These are phyloP conservation scores for Phaeosphaeriaceae sp. DNA, from an alignment of 2,329 filamentous ascomycete species.

Conservation along the genomic window DNA sequence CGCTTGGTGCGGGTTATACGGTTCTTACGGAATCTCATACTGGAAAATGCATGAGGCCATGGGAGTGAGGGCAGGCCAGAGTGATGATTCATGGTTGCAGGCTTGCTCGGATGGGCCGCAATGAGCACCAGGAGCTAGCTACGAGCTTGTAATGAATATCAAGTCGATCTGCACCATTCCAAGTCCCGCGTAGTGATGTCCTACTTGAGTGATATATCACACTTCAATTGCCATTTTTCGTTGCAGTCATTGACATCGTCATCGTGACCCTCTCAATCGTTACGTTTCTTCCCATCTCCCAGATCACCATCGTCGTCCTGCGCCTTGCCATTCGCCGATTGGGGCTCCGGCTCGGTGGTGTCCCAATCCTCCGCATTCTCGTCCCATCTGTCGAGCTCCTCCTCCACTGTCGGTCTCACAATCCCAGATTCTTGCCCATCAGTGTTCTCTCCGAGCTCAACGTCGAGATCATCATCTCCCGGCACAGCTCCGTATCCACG, in stretches of 20 bases:
- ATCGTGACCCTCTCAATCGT: conserved; percentile 42
- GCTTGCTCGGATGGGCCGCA: conserved; percentile 36
- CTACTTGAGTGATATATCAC: not conserved
- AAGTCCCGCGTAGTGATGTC: conserved; percentile 7
- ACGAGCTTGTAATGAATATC: conserved; percentile 47
- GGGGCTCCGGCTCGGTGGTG: conserved; percentile 57
- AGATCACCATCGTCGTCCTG: conserved; percentile 36
- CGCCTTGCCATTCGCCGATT: conserved; percentile 36
- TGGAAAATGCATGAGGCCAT: conserved; percentile 47
- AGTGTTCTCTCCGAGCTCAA: conserved; percentile 76
- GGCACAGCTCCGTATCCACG: conserved; percentile 77
- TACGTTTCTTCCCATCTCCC: conserved; percentile 52
- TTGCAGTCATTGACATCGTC: conserved; percentile 19
- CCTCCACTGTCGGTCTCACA: conserved; percentile 65
- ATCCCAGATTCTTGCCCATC: conserved; percentile 71
- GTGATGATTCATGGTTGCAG: conserved; percentile 44
- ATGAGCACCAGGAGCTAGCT: conserved; percentile 42
- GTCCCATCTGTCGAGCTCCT: conserved; percentile 93
- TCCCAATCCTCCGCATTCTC: conserved; percentile 80
- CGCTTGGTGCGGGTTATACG: conserved; percentile 46
- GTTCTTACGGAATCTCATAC: conserved; percentile 45
- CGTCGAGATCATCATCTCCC: conserved; percentile 65
- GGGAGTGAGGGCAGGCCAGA: conserved; percentile 36
- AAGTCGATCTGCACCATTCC: conserved; percentile 40
- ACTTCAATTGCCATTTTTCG: not conserved